Evolutionary conservation across 1,284 basidiomycete genomes (phyloP), one percentile per base, ranked within the genome.

Genomic region (Puccinia brachypodii): DNA sequence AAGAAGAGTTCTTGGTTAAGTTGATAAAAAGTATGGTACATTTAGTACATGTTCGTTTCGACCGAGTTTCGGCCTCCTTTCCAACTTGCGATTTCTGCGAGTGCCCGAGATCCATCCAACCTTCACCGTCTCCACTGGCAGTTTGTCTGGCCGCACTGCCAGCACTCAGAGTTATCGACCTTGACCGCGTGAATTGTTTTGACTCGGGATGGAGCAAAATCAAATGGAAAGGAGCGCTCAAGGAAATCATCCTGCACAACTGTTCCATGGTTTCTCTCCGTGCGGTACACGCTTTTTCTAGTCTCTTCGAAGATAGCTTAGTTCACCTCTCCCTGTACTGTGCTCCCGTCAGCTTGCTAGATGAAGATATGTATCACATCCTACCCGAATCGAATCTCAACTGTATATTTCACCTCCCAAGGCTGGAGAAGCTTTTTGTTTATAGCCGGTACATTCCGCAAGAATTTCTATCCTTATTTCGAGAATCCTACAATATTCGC

Each of bases 201-300:
- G 68, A 71, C 28, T 47, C 68, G 42, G 31, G 68, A 2, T 71
- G 68, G 68, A 71, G 42, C 47, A 25, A 31, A 47, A 47, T 71
- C 14, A 11, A 28, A 9, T 71, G 68, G 68, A 44, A 71, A 71
- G 40, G 42, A 25, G 44, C 40, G 25, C 28, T 71, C 1, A 36
- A 50, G n/a, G 40, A 25, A 8, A 25, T 71, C 42, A 13, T 14
- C 11, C n/a, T 71, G 14, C n/a, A 13, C n/a, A 47, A 28, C 25
- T 50, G 47, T 50, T 22, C 25, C 42, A 8, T 2, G 2, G 25
- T 33, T 31, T 28, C 42, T 1, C 9, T 71, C 3, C 68, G 42
- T 19, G 40, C 68, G 28, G 3, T 71, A 7, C 40, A 71, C 44
- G n/a, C 7, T 14, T 50, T 71, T 16, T 71, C 40, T 13, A 71